These are phyloP conservation scores for Epichloe sylvatica DNA, from an alignment of 2,329 filamentous ascomycete genomes.

Conservation along the genomic window DNA sequence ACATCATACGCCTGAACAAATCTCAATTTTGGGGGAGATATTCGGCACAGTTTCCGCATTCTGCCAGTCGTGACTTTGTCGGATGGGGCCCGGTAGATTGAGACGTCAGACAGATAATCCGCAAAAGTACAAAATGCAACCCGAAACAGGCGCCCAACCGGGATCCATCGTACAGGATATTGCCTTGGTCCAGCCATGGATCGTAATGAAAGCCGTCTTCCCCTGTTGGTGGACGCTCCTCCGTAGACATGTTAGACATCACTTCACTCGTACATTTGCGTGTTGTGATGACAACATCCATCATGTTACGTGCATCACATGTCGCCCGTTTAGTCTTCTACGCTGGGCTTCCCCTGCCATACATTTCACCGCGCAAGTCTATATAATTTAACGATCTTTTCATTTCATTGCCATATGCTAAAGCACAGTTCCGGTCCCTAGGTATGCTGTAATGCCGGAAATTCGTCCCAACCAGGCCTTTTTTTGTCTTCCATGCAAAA, in stretches of 20 bases:
- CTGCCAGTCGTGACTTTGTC: not conserved
- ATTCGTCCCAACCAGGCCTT: conserved; percentile 26
- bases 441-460: conserved; percentile 25
- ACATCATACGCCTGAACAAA: too few relatives aligned
- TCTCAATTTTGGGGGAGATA: not conserved
- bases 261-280: too few relatives aligned
- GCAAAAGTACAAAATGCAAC: too few relatives aligned
- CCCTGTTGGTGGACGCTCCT: too few relatives aligned
- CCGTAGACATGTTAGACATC: too few relatives aligned
- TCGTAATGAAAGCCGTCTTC: too few relatives aligned
- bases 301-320: too few relatives aligned
- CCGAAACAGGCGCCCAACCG: not conserved
- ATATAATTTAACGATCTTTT: conserved; percentile 14
- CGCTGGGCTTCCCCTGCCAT: too few relatives aligned
- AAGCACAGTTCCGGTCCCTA: conserved; percentile 22
- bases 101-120: not conserved
- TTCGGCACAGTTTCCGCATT: not conserved
- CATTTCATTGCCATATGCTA: conserved; percentile 26
- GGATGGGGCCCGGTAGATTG: not conserved
- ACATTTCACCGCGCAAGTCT: too few relatives aligned
- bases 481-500: conserved; percentile 16
- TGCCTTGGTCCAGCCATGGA: not conserved
- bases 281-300: too few relatives aligned
- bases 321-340: too few relatives aligned
- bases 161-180: not conserved